Conservation (phyloP, 139 green algal genomes). For the Edaphochlamys debaryana region DNA sequence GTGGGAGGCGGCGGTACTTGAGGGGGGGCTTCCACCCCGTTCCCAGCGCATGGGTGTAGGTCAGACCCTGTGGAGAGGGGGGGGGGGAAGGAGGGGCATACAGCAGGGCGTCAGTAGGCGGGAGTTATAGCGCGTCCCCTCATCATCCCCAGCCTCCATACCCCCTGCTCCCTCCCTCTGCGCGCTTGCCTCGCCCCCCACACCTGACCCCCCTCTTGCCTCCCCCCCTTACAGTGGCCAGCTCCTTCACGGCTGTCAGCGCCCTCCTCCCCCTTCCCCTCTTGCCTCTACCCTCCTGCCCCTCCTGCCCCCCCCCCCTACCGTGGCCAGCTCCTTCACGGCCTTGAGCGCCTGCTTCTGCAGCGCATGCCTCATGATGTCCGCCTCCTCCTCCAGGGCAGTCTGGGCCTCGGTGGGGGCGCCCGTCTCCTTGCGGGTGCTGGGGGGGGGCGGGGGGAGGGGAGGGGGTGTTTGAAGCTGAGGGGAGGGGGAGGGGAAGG, state of each 20-base stretch:
- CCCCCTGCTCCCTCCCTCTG: neutral
- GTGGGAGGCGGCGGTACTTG: constrained; percentile 73
- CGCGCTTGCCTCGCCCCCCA: too few relatives aligned
- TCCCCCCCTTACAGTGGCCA: neutral
- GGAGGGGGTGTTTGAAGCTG: too few relatives aligned
- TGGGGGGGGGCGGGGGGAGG: neutral
- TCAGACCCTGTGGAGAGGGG: constrained; percentile 58
- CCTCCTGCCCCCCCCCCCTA: constrained; percentile 30
- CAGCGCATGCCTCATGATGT: constrained; percentile 90
- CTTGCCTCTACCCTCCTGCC: neutral
- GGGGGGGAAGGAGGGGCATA: neutral
- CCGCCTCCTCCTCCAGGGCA: constrained; percentile 83
- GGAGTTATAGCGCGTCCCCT: too few relatives aligned
- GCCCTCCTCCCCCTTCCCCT: neutral
- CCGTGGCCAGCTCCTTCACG: constrained; percentile 93
- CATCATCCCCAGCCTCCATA: too few relatives aligned
- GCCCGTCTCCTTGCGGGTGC: constrained; percentile 46
- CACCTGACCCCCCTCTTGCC: too few relatives aligned
- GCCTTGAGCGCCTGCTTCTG: constrained; percentile 91
- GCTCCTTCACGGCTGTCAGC: neutral
- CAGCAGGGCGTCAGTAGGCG: too few relatives aligned
- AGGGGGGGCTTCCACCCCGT: constrained; percentile 96
- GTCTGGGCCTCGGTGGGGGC: constrained; percentile 78
- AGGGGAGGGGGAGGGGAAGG: too few relatives aligned
- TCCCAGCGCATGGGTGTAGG: constrained; percentile 80